Evolutionary conservation across 495 filamentous ascomycete species (phyloP).

Genomic region (Talaromyces stipitatus): DNA sequence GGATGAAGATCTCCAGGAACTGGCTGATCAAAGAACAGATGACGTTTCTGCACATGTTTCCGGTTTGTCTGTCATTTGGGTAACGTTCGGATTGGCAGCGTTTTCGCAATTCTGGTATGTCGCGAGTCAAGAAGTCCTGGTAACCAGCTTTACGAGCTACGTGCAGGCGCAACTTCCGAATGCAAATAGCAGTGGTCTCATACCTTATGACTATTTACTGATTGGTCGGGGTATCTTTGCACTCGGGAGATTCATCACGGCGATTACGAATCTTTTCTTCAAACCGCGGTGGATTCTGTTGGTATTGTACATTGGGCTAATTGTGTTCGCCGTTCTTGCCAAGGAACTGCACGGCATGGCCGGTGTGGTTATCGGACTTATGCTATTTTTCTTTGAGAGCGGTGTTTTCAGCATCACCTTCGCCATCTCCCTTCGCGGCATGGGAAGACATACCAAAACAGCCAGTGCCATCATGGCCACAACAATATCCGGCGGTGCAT

Average conservation of each 20-base stretch:
- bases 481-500: conserved; percentile 49
- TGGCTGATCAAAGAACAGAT: conserved; percentile 42
- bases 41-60: conserved; percentile 40
- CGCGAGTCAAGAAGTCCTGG: conserved; percentile 55
- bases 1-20: conserved; percentile 52
- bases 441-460: conserved; percentile 53
- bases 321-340: conserved; percentile 45
- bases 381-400: conserved; percentile 56
- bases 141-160: conserved; percentile 36
- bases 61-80: conserved; percentile 44
- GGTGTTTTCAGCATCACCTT: conserved; percentile 57
- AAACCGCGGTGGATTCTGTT: conserved; percentile 59
- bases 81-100: conserved; percentile 49
- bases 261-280: conserved; percentile 45
- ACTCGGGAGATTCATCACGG: conserved; percentile 53
- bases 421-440: conserved; percentile 51
- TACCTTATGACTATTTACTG: conserved; percentile 37
- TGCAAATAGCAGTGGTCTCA: conserved; percentile 14
- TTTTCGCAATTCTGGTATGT: conserved; percentile 60
- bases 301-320: conserved; percentile 45
- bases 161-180: conserved; percentile 24
- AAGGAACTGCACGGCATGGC: conserved; percentile 44
- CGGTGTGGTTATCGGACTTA: conserved; percentile 42
- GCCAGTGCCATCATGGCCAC: conserved; percentile 45
- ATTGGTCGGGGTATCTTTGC: conserved; percentile 56